phyloP scores from a whole-genome alignment of 257 asterid species.

The Rehmannia glutinosa region DNA sequence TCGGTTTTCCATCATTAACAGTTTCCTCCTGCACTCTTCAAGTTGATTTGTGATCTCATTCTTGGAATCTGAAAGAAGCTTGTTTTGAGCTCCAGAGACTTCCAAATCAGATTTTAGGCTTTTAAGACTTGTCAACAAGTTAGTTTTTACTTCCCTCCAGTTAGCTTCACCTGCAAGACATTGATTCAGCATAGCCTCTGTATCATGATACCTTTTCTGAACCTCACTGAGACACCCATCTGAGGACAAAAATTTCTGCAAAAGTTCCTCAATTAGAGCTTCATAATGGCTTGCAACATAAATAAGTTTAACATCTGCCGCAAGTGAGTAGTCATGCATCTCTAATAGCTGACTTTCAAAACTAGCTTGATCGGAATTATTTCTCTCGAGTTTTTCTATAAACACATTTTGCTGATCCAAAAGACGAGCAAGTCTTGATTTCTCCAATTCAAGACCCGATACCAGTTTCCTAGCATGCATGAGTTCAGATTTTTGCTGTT shows the following conservation, averaged over 20 bases:
- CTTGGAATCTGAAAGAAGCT: constrained; percentile 57
- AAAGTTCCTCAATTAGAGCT: constrained; percentile 34
- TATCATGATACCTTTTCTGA: constrained; percentile 37
- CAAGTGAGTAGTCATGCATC: constrained; percentile 43
- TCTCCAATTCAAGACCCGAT: constrained; percentile 58
- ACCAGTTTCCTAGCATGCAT: constrained; percentile 41
- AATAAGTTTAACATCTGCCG: constrained; percentile 51
- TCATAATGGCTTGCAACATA: constrained; percentile 45
- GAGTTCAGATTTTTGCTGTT: constrained; percentile 51
- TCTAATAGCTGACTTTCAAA: constrained; percentile 51
- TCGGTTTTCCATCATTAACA: constrained; percentile 31
- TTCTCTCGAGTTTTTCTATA: constrained; percentile 39
- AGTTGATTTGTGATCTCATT: constrained; percentile 28
- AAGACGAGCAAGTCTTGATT: constrained; percentile 45
- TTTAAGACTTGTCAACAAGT: constrained; percentile 32
- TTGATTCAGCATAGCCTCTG: constrained; percentile 39
- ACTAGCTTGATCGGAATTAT: constrained; percentile 33
- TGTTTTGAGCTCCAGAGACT: constrained; percentile 40
- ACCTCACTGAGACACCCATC: constrained; percentile 40
- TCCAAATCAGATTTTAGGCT: constrained; percentile 54
- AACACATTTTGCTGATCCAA: constrained; percentile 40
- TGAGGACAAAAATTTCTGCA: constrained; percentile 37
- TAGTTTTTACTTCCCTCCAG: constrained; percentile 40
- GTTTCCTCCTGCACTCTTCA: constrained; percentile 40
- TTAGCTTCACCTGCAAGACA: constrained; percentile 42